A percentile compares a stretch with the other conserved stretches of the same genome.
Evolutionary conservation across 1,139 yeast genomes (phyloP).

Genomic region (Sugiyamaella grinbergsii): DNA sequence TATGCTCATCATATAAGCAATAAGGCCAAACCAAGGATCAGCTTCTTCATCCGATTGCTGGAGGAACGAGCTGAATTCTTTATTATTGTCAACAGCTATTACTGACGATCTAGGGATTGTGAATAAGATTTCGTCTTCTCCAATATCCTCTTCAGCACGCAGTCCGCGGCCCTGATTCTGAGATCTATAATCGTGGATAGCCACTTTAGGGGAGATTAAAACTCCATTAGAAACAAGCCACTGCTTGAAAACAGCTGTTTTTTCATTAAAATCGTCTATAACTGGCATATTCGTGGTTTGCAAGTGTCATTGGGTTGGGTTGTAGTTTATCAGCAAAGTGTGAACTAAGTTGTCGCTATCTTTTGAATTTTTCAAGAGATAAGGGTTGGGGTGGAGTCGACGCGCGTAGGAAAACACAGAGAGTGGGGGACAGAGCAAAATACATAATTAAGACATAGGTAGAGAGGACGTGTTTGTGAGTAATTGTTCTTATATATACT

Average conservation of each 20-base stretch:
- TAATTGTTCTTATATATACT: no score
- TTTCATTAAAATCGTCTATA: slow-evolving; percentile 36
- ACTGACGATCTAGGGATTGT: slow-evolving; percentile 62
- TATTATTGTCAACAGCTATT: slow-evolving; percentile 60
- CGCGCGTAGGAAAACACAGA: no score
- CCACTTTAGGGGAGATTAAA: slow-evolving; percentile 56
- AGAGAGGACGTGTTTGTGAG: not conserved
- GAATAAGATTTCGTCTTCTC: slow-evolving; percentile 63
- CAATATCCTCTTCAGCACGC: slow-evolving; percentile 63
- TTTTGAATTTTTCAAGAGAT: slow-evolving; percentile 15
- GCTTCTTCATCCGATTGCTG: slow-evolving; percentile 45
- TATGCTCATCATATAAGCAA: slow-evolving; percentile 64
- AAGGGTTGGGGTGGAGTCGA: slow-evolving; percentile 9
- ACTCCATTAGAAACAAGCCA: slow-evolving; percentile 59
- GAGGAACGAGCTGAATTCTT: slow-evolving; percentile 44
- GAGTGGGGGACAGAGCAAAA: no score
- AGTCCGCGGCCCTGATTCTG: slow-evolving; percentile 77
- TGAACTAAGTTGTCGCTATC: no score
- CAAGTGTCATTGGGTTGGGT: no score
- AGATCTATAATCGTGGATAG: slow-evolving; percentile 60
- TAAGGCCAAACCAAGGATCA: slow-evolving; percentile 75
- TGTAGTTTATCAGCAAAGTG: no score
- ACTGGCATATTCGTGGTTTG: slow-evolving; percentile 17
- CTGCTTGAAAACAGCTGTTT: slow-evolving; percentile 48
- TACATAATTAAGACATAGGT: not conserved